phyloP scores from a whole-genome alignment of 148 eudicot species.

The Arbutus unedo region DNA sequence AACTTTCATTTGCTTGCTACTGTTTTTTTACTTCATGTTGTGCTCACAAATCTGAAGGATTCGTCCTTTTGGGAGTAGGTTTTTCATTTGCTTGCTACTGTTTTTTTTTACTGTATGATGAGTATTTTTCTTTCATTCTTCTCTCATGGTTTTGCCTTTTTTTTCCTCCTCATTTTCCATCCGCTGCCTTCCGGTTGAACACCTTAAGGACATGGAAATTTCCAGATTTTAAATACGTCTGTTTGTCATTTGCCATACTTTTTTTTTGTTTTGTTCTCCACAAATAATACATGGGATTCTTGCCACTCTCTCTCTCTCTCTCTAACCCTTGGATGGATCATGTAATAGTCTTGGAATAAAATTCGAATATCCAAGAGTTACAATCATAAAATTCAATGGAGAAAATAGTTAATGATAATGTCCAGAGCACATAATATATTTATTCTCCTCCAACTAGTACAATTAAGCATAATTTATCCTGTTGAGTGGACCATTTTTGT shows the following conservation, averaged over 20 bases:
- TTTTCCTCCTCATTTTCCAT: background rate
- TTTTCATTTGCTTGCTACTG: too few relatives aligned
- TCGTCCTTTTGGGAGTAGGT: too few relatives aligned
- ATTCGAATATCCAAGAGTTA: background rate
- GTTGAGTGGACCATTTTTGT: background rate
- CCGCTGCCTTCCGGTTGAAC: background rate
- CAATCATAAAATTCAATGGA: background rate
- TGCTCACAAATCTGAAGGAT: too few relatives aligned
- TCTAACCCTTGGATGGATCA: background rate
- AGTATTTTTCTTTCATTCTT: too few relatives aligned
- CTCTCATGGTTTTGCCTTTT: background rate
- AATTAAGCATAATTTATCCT: background rate
- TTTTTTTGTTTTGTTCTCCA: background rate
- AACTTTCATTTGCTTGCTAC: too few relatives aligned
- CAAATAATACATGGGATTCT: background rate
- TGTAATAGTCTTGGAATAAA: background rate
- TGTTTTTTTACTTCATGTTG: too few relatives aligned
- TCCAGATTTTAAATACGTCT: background rate
- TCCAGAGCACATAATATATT: background rate
- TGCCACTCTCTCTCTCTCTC: background rate
- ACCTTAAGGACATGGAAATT: background rate
- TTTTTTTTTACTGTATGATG: too few relatives aligned
- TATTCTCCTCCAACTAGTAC: slow-evolving; percentile 8
- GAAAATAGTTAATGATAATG: slow-evolving; percentile 1
- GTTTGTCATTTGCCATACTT: background rate